Base-by-base conservation (phyloP, 2,329 filamentous ascomycete species). In the Fusarium nelsonii region DNA sequence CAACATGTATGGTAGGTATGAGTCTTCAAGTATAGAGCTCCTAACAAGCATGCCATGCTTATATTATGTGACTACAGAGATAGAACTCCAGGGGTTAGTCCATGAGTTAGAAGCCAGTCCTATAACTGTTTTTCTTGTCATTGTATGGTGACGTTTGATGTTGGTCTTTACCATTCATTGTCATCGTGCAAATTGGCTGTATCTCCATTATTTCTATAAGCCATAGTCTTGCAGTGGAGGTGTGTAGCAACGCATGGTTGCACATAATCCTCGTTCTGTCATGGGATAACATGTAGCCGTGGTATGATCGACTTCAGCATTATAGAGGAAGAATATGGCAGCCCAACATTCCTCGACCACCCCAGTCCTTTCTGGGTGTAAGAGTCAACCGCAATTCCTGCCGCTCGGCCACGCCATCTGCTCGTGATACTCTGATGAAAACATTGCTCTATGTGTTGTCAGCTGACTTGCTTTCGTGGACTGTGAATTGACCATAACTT, bases 241-340 rank as follows among this genome's bases (percentile, higher is more conserved):
- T 11, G 7, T 7, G 16, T 26, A 10, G n/a, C 23, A 18, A 32
- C 26, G 16, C n/a, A 18, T 18, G 10, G 16, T 20, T 28, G 10
- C 28, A 20, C n/a, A 30, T 7, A 23, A 20, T 20, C 15, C 18
- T 23, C 30, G 44, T 33, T 16, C 44, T 48, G 15, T 14, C 30
- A 34, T 8, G 15, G 20, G 20, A 30, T 33, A n/a, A 14, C 9
- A 36, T 26, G 32, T 26, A 20, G 20, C 20, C 11, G 20, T 49
- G 46, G 15, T 14, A 20, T 49, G 32, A 48, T 34, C 18, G 18
- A 16, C 16, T 36, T 26, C 53, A 41, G 33, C 18, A 20, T 55
- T 83, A 97, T 58, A 97, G 72, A 28, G 93, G 93, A 70, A 97
- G 81, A 68, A 98, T 87, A 81, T 97, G 94, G 78, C 95, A 99